A percentile compares a stretch with the other conserved stretches of the same genome.
Conservation (phyloP, 75 land plant genomes). For the Ceratopteris richardii region DNA sequence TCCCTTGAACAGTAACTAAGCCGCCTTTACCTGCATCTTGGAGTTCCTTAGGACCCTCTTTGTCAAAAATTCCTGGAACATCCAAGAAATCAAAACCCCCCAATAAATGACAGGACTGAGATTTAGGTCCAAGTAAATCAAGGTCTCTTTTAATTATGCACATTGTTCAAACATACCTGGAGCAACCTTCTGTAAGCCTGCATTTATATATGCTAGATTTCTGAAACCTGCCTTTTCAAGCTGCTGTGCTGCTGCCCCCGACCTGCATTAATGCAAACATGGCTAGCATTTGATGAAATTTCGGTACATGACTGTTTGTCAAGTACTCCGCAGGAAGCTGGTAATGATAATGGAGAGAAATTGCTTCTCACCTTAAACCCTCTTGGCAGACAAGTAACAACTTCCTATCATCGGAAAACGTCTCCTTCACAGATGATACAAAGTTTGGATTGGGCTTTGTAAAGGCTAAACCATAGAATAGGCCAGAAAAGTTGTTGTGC, state of each 20-base stretch:
- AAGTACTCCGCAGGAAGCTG: too few relatives aligned
- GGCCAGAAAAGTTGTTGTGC: slow-evolving; percentile 84
- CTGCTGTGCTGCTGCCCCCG: slow-evolving; percentile 62
- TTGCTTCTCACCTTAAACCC: slow-evolving; percentile 64
- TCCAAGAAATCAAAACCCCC: too few relatives aligned
- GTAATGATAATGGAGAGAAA: too few relatives aligned
- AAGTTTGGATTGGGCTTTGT: slow-evolving; percentile 87
- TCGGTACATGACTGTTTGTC: too few relatives aligned
- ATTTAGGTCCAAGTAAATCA: too few relatives aligned
- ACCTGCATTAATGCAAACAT: slow-evolving; percentile 32
- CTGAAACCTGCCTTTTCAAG: slow-evolving; percentile 65
- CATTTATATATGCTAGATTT: slow-evolving; percentile 63
- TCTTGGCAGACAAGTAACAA: slow-evolving; percentile 87
- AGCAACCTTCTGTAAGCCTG: slow-evolving; percentile 78
- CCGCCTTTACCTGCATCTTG: slow-evolving; percentile 93
- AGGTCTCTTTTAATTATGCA: too few relatives aligned
- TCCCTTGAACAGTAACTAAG: slow-evolving; percentile 73
- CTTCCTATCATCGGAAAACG: slow-evolving; percentile 61
- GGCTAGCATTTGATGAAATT: too few relatives aligned
- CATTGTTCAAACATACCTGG: slow-evolving; percentile 39
- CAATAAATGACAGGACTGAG: too few relatives aligned
- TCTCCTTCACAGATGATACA: slow-evolving; percentile 50
- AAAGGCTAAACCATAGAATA: slow-evolving; percentile 82
- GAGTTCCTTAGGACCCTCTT: slow-evolving; percentile 64
- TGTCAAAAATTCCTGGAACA: slow-evolving; percentile 64